Percentiles rank a stretch among this genome's conserved stretches.
Evolutionary conservation across 495 filamentous ascomycete species (phyloP).

Genomic region (Penicillium lividum): DNA sequence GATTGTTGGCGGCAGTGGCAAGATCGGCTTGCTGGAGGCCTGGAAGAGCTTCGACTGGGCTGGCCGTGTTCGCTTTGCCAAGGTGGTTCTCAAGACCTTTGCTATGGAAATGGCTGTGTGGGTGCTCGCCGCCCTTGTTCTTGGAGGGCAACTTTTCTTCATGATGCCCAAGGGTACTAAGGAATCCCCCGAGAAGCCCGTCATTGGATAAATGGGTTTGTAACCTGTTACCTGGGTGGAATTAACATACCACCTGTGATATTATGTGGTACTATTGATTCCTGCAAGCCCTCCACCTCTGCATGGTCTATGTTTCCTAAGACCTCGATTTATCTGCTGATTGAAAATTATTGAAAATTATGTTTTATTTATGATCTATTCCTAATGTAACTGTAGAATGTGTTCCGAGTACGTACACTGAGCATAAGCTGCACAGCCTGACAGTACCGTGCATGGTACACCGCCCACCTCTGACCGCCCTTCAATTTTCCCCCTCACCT

Average conservation of each 20-base stretch:
- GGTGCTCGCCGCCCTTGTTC: constrained; percentile 39
- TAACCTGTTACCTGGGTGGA: not conserved
- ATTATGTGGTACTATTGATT: not conserved
- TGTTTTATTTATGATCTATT: not conserved
- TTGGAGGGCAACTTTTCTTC: constrained; percentile 38
- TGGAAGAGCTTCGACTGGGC: constrained; percentile 68
- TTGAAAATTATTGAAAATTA: too few relatives aligned
- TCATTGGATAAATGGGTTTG: not conserved
- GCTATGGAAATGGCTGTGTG: constrained; percentile 49
- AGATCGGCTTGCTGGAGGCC: constrained; percentile 67
- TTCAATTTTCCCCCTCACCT: too few relatives aligned
- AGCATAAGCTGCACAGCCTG: too few relatives aligned
- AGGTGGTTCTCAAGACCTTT: constrained; percentile 67
- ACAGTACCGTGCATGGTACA: too few relatives aligned
- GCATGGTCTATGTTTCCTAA: not conserved
- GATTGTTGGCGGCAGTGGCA: constrained; percentile 68
- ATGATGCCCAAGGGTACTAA: constrained; percentile 7
- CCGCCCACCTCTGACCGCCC: too few relatives aligned
- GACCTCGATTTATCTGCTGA: not conserved
- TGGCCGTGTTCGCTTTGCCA: constrained; percentile 64
- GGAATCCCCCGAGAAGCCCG: not conserved
- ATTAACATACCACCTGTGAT: not conserved
- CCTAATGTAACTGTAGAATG: not conserved
- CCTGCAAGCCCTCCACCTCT: too few relatives aligned
- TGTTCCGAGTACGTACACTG: too few relatives aligned